Evolutionary conservation across 768 basidiomycete genomes (phyloP), one percentile per base, ranked within the genome.

Genomic region (Leccinum longicurvipes): DNA sequence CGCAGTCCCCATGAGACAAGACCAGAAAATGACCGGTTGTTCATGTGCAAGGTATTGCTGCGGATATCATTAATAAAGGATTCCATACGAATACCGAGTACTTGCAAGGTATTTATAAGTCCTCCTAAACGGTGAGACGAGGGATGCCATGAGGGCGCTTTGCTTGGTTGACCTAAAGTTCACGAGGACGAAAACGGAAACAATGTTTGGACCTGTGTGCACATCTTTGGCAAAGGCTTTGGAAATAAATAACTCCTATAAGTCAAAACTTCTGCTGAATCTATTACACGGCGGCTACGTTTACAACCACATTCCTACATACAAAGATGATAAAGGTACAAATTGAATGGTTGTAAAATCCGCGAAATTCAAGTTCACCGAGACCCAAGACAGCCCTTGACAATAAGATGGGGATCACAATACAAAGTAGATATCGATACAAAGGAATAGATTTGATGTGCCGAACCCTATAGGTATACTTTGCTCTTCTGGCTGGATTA

Each of bases 31-130:
- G 71, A 92, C 89, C 27, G 93, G 93, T 65, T 82, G 84, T 73
- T 96, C 93, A 74, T 96, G 93, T 34, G 93, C 91, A 63, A 87
- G 83, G 47, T 88, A 83, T 92, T 93, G 91, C 93, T 95, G 50
- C 9, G 28, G 17, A 8, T 4, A 25, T 55, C 23, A 4, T 7
- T 14, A n/a, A 9, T 1, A 44, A 15, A 24, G 6, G 19, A 19
- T 19, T 5, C 2, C 0, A 8, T 6, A 32, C 32, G 24, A n/a
- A 29, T n/a, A 3, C 12, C 19, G 17, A 8, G 1, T 3, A 44
- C 67, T 47, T 32, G 73, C 70, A 45, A 71, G 60, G 52, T 70
- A 71, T 62, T 58, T 63, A 45, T 70, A 71, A 21, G 62, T 60
- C 48, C 52, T 64, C 34, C 70, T 62, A 25, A 71, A 68, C 2